These are phyloP conservation scores for Phytophthora tentaculata DNA, from an alignment of 352 stramenopile genomes.

Conservation along the genomic window DNA sequence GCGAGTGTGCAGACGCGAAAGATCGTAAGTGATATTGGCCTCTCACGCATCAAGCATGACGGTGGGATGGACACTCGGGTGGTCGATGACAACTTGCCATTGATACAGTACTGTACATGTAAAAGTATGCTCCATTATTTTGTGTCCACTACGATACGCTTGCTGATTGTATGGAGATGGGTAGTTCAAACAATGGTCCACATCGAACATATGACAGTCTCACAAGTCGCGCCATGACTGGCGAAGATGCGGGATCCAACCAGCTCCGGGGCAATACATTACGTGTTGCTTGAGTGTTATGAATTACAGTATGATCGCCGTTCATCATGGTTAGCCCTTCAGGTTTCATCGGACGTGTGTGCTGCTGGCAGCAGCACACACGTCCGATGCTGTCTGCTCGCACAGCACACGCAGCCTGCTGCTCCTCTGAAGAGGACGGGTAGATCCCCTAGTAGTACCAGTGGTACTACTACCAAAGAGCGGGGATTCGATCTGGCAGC, in stretches of 20 bases:
- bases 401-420: no score
- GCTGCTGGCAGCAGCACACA: no score
- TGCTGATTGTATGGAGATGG: slow-evolving; percentile 7
- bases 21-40: neutral
- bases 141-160: slow-evolving; percentile 11
- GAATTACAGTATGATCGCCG: neutral
- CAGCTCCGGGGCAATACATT: neutral
- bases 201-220: slow-evolving; percentile 20
- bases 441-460: no score
- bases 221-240: slow-evolving; percentile 14
- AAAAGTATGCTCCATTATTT: neutral
- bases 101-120: no score
- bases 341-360: no score
- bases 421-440: no score
- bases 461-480: neutral
- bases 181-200: slow-evolving; percentile 28
- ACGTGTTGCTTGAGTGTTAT: slow-evolving; percentile 16
- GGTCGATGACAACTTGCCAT: slow-evolving; percentile 11
- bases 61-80: slow-evolving; percentile 9
- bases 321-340: no score
- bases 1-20: neutral
- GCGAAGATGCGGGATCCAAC: slow-evolving; percentile 14
- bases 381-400: no score
- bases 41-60: slow-evolving; percentile 24
- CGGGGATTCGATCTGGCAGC: no score